Evolutionary conservation across 2,329 filamentous ascomycete genomes (phyloP).

Genomic region (Fusarium sambucinum): DNA sequence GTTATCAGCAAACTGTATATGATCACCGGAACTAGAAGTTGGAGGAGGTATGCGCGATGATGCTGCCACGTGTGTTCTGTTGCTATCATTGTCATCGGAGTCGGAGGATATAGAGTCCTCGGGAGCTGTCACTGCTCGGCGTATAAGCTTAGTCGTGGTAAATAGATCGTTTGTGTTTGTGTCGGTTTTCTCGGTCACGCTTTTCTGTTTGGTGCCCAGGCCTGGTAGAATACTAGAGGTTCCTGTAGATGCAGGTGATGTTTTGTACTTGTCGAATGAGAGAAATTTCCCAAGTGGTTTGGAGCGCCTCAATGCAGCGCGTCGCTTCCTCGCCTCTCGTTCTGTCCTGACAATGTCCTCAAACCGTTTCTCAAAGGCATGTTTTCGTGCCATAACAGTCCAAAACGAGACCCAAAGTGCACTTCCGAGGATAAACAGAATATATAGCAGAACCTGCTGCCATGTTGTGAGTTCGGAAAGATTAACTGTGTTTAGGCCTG

Average conservation of each 20-base stretch:
- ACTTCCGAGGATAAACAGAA: conserved; percentile 74
- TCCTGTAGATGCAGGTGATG: conserved; percentile 27
- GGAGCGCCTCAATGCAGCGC: conserved; percentile 33
- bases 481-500: conserved; percentile 76
- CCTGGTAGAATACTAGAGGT: conserved; percentile 21
- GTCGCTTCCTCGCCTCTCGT: conserved; percentile 48
- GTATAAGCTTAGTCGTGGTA: conserved; percentile 21
- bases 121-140: conserved; percentile 39
- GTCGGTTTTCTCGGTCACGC: conserved; percentile 23
- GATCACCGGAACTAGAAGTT: conserved; percentile 30
- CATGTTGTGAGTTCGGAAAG: conserved; percentile 73
- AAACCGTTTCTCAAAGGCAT: conserved; percentile 73
- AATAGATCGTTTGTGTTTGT: conserved; percentile 19
- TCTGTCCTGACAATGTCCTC: conserved; percentile 62
- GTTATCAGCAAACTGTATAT: conserved; percentile 38
- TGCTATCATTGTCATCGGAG: conserved; percentile 41
- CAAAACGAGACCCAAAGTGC: conserved; percentile 75
- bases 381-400: conserved; percentile 70
- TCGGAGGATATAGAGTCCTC: conserved; percentile 33
- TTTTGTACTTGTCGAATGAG: conserved; percentile 39
- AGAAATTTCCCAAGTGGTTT: conserved; percentile 36
- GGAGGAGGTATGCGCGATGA: conserved; percentile 28
- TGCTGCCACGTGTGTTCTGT: conserved; percentile 37
- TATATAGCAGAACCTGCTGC: conserved; percentile 74
- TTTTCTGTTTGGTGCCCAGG: conserved; percentile 38